These are phyloP conservation scores for Teunomyces barrocoloradensis DNA, from an alignment of 805 yeast genomes.

Conservation along the genomic window DNA sequence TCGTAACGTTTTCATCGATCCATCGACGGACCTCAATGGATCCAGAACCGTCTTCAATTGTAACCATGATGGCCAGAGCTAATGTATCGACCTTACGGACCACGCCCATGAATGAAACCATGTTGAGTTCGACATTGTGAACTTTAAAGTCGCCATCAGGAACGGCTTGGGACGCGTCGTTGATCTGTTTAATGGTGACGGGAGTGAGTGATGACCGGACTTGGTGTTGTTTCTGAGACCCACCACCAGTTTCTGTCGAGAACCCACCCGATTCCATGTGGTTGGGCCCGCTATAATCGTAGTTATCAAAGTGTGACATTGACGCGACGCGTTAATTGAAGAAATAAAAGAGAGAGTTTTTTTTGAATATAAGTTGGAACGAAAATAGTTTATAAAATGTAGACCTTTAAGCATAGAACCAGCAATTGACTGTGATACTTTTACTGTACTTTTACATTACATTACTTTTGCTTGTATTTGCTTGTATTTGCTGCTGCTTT, in stretches of 20 bases:
- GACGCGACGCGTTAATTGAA: neutral
- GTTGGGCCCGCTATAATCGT: slow-evolving; percentile 24
- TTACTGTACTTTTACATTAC: too few species aligned
- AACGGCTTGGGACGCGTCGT: slow-evolving; percentile 56
- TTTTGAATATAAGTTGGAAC: neutral
- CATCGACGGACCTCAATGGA: slow-evolving; percentile 59
- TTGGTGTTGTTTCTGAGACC: slow-evolving; percentile 22
- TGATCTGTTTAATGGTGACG: slow-evolving; percentile 71
- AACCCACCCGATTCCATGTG: slow-evolving; percentile 18
- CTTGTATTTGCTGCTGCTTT: too few species aligned
- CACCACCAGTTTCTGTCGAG: slow-evolving; percentile 12
- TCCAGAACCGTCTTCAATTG: slow-evolving; percentile 77
- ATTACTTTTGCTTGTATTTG: too few species aligned
- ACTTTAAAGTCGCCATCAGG: slow-evolving; percentile 68
- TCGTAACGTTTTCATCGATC: slow-evolving; percentile 38
- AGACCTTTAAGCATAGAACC: too few species aligned
- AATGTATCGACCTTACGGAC: slow-evolving; percentile 62
- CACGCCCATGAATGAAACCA: slow-evolving; percentile 66
- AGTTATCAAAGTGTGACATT: slow-evolving; percentile 11
- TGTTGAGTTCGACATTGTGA: slow-evolving; percentile 58
- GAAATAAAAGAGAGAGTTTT: neutral
- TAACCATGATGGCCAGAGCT: slow-evolving; percentile 53
- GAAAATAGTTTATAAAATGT: neutral
- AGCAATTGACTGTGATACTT: too few species aligned
- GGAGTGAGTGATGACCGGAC: slow-evolving; percentile 42